Percentiles rank a stretch among this genome's conserved stretches.
These are phyloP conservation scores for Dictyostelium capitatum DNA, from an alignment of 78 protist genomes.

Conservation along the genomic window DNA sequence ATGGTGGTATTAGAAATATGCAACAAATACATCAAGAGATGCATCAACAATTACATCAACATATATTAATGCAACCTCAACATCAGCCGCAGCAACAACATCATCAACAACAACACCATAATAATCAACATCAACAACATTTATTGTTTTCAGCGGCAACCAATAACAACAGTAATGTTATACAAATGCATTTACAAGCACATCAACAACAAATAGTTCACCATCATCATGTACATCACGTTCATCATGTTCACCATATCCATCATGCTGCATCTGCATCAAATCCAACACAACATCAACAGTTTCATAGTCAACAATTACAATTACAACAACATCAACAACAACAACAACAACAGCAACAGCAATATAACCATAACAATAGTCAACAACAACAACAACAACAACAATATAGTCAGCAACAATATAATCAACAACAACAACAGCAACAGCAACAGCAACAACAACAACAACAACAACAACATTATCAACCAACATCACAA, in stretches of 20 bases:
- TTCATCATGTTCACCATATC: neutral
- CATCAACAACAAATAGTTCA: constrained; percentile 16
- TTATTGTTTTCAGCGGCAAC: no score
- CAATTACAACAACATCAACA: neutral
- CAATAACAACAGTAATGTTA: neutral
- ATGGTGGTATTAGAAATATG: neutral
- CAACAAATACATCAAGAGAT: constrained; percentile 1
- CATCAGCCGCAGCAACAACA: neutral
- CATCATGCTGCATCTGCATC: neutral
- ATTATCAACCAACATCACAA: neutral
- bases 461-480: neutral
- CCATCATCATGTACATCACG: constrained; percentile 6
- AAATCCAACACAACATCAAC: constrained; percentile 5
- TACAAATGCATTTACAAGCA: constrained; percentile 7
- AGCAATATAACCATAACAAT: neutral
- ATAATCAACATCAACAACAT: no score
- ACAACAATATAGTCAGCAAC: neutral
- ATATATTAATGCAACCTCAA: neutral
- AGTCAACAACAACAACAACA: constrained; percentile 2
- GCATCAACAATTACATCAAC: constrained; percentile 4
- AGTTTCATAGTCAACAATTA: neutral
- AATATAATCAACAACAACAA: neutral
- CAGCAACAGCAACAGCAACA: neutral
- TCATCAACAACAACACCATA: neutral
- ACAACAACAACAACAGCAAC: neutral